Percentiles rank a stretch among this genome's conserved stretches.
Evolutionary conservation across 306 rosid species (phyloP).

Genomic region (Albizia julibrissin): DNA sequence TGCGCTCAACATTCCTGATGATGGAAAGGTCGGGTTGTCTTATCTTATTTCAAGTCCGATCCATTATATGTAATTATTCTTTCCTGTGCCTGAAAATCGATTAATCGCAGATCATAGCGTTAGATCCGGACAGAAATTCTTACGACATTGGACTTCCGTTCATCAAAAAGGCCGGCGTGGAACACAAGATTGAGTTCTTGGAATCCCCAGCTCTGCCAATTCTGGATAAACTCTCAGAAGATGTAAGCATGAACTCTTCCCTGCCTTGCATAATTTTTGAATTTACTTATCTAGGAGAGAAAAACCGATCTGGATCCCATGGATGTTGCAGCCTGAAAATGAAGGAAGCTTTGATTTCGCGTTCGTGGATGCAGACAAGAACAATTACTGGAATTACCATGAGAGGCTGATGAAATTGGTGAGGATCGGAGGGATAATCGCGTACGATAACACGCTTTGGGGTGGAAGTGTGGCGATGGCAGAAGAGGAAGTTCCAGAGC

Average conservation of each 20-base stretch:
- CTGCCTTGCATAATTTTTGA: neutral
- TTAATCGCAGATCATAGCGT: slow-evolving; percentile 50
- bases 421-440: slow-evolving; percentile 48
- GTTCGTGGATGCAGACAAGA: slow-evolving; percentile 54
- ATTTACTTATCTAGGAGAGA: neutral
- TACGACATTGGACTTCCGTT: slow-evolving; percentile 62
- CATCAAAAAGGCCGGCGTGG: slow-evolving; percentile 61
- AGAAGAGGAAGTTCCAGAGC: slow-evolving; percentile 46
- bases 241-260: slow-evolving; percentile 30
- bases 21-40: slow-evolving; percentile 51
- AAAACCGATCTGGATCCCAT: neutral
- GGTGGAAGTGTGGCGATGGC: slow-evolving; percentile 43
- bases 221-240: slow-evolving; percentile 53
- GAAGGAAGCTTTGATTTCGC: slow-evolving; percentile 48
- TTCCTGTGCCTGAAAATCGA: neutral
- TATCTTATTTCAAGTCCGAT: too few species aligned
- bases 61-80: neutral
- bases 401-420: slow-evolving; percentile 51
- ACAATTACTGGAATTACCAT: slow-evolving; percentile 42
- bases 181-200: slow-evolving; percentile 59
- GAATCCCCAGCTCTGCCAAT: slow-evolving; percentile 54
- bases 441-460: slow-evolving; percentile 48
- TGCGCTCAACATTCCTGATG: slow-evolving; percentile 53
- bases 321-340: slow-evolving; percentile 33
- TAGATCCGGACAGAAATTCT: slow-evolving; percentile 46